Evolutionary conservation across 306 rosid genomes (phyloP).

Genomic region (Acacia confusa): DNA sequence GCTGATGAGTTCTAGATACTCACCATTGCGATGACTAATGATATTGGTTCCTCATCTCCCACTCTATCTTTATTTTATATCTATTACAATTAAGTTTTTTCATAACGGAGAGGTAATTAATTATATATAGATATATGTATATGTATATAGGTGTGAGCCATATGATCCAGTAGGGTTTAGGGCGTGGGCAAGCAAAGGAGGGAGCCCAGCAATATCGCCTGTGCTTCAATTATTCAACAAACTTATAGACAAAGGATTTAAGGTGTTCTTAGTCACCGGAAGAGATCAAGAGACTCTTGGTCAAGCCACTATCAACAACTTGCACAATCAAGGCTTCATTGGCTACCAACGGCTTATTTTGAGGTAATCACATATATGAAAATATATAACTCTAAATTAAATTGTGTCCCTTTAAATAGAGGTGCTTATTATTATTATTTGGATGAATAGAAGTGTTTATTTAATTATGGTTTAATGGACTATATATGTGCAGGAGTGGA

Average conservation of each 20-base stretch:
- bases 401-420: too few species aligned
- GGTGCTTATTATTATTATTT: too few species aligned
- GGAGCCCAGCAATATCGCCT: conserved; percentile 57
- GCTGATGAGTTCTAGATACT: too few species aligned
- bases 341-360: conserved; percentile 67
- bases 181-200: conserved; percentile 73
- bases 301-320: conserved; percentile 55
- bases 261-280: conserved; percentile 69
- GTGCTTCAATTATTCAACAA: conserved; percentile 44
- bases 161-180: conserved; percentile 69
- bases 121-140: background rate
- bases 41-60: too few species aligned
- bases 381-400: too few species aligned
- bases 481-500: conserved; percentile 35
- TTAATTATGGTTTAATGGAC: too few species aligned
- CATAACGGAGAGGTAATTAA: background rate
- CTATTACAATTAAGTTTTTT: background rate
- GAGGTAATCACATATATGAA: conserved; percentile 48
- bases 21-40: too few species aligned
- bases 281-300: conserved; percentile 67
- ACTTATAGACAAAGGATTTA: conserved; percentile 54
- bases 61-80: too few species aligned
- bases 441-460: too few species aligned
- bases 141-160: conserved; percentile 69
- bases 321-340: conserved; percentile 67